Base-by-base conservation (phyloP, 148 eudicot species). In the Arbutus unedo region DNA sequence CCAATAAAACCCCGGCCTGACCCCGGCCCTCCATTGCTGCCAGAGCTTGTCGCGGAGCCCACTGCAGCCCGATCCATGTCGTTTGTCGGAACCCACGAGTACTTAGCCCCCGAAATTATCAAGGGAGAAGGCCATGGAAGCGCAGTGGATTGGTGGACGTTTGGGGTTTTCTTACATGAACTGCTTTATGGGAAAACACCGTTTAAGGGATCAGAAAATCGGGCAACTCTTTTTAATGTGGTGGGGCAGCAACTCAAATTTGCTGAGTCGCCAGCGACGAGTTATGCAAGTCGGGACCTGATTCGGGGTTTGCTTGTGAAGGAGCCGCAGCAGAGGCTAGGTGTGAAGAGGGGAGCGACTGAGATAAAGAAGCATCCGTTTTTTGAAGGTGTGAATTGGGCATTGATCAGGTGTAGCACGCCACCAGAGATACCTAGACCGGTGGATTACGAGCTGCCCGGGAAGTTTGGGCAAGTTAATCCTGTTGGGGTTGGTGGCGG, bases 131-230 rank as follows among this genome's bases (percentile, higher is more conserved):
- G 91, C 67, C 91, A 89, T 21, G 91, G 91, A 23, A 89, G 91
- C 51, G 91, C 91, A 9, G 91, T 89, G 2, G 91, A 89, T 85
- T 89, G 91, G 91, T 89, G 91, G 91, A 89, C 91, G 0, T 86
- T 89, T 31, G 91, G 91, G 59, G 78, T 89, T 45, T 89, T 89
- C 81, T 70, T 89, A 14, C 87, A 87, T 9, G 89, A 87, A 45
- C 83, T 87, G 5, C 84, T 88, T 45, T 88, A 84, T 25, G 87
- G 89, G 55, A 86, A 81, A 81, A 89, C 91, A 21, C 91, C 91
- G 3, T 89, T 89, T 80, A 89, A 87, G 75, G 89, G 89, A 11
- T 53, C 86, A 5, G 89, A 85, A 14, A 87, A 87, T 78, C 85
- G 89, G 2, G 89, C 87, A 31, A 89, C 91, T 9, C 84, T 89